Percentiles rank a stretch among this genome's conserved stretches.
phyloP scores from a whole-genome alignment of 176 grass and related monocot species.

The Oryza officinalis region DNA sequence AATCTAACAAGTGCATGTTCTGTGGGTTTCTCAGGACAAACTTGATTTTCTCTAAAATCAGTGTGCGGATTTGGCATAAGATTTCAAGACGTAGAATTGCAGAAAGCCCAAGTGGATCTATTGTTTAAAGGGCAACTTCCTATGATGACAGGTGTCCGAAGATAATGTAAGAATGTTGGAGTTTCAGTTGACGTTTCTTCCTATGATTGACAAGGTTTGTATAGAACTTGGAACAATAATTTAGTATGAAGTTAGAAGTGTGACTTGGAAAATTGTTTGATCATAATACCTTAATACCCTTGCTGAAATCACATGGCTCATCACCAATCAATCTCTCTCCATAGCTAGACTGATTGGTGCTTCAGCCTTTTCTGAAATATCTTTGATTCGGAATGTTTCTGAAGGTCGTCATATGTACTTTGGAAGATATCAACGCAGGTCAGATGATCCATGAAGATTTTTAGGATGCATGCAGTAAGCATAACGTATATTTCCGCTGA shows the following conservation, averaged over 20 bases:
- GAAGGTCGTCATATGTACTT: not conserved
- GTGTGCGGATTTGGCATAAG: not conserved
- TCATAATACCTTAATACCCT: too few species aligned
- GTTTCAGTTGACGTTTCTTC: not conserved
- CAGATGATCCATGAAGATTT: not conserved
- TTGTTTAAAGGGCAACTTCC: not conserved
- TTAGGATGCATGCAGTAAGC: not conserved
- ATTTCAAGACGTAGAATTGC: not conserved
- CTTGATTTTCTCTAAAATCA: not conserved
- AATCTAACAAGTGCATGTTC: not conserved
- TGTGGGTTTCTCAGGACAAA: not conserved
- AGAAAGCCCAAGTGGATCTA: not conserved
- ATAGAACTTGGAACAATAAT: not conserved
- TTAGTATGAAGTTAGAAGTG: not conserved
- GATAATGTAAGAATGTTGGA: not conserved
- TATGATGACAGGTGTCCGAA: not conserved
- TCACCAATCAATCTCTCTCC: not conserved
- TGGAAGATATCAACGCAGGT: not conserved
- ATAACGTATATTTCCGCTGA: not conserved
- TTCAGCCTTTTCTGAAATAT: not conserved
- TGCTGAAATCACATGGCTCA: not conserved
- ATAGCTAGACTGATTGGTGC: not conserved
- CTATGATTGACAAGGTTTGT: not conserved
- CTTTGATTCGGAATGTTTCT: not conserved
- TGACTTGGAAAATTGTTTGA: not conserved